A percentile compares a stretch with the other conserved stretches of the same genome.
Evolutionary conservation across 2,329 filamentous ascomycete genomes (phyloP).

Genomic region (Sporothrix luriei): DNA sequence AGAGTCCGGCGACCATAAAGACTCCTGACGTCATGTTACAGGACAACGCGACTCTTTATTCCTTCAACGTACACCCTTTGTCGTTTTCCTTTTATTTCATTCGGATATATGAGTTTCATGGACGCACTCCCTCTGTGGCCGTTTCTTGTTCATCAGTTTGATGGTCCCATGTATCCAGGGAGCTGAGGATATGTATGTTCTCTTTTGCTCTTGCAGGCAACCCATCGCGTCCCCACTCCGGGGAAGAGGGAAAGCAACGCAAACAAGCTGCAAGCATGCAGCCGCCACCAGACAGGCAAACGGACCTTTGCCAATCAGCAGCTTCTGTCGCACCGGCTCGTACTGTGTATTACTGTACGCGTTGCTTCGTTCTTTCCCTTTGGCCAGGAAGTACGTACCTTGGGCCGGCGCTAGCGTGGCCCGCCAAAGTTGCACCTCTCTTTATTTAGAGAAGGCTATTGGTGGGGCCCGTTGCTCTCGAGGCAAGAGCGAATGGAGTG

Average conservation of each 20-base stretch:
- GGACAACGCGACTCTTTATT: no score
- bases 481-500: background rate
- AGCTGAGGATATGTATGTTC: background rate
- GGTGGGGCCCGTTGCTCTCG: background rate
- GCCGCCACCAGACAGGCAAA: conserved; percentile 3
- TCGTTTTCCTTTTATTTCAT: no score
- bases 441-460: conserved; percentile 7
- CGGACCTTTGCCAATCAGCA: conserved; percentile 12
- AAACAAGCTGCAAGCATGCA: background rate
- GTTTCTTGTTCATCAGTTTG: background rate
- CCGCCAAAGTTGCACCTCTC: conserved; percentile 3
- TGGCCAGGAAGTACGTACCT: background rate
- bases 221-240: background rate
- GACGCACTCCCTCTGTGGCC: background rate
- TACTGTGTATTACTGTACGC: no score
- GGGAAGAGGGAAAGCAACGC: background rate
- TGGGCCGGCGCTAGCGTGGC: conserved; percentile 1
- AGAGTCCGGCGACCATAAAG: no score
- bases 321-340: background rate
- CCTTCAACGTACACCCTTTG: no score
- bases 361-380: background rate
- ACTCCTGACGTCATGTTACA: no score
- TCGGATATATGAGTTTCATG: no score
- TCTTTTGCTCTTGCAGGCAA: background rate
- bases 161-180: no score